Conservation (phyloP, 352 stramenopile genomes). For the Hyaloperonospora arabidopsidis region DNA sequence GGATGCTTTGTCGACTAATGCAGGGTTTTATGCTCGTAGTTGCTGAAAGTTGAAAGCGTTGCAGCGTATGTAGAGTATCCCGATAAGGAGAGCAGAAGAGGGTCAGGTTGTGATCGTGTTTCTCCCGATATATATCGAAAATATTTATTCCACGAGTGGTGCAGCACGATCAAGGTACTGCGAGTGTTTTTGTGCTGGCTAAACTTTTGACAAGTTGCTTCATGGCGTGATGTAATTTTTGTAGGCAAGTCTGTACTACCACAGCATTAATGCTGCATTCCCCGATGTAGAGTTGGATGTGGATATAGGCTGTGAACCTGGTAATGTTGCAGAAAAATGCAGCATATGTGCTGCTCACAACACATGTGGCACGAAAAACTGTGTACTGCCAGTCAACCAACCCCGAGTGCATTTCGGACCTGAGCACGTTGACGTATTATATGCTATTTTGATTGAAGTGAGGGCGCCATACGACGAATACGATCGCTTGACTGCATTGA, state of each 20-base stretch:
- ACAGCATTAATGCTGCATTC: constrained; percentile 68
- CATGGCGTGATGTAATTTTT: background rate
- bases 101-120: background rate
- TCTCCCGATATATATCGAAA: constrained; percentile 24
- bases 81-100: constrained; percentile 11
- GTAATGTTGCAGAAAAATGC: constrained; percentile 26
- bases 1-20: background rate
- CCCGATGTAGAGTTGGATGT: constrained; percentile 77
- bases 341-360: constrained; percentile 30
- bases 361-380: constrained; percentile 9
- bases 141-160: constrained; percentile 85
- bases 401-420: constrained; percentile 65
- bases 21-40: constrained; percentile 22
- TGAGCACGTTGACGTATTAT: constrained; percentile 79
- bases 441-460: constrained; percentile 81
- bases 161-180: constrained; percentile 63
- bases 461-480: constrained; percentile 84
- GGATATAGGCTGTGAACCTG: constrained; percentile 37
- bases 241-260: constrained; percentile 62
- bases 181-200: background rate
- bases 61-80: constrained; percentile 69
- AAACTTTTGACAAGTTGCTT: constrained; percentile 1
- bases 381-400: constrained; percentile 24
- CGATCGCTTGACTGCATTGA: constrained; percentile 57
- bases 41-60: constrained; percentile 56